Conservation (phyloP, 1,284 basidiomycete species). For the Xerocomus cyaneibrunnescens region DNA sequence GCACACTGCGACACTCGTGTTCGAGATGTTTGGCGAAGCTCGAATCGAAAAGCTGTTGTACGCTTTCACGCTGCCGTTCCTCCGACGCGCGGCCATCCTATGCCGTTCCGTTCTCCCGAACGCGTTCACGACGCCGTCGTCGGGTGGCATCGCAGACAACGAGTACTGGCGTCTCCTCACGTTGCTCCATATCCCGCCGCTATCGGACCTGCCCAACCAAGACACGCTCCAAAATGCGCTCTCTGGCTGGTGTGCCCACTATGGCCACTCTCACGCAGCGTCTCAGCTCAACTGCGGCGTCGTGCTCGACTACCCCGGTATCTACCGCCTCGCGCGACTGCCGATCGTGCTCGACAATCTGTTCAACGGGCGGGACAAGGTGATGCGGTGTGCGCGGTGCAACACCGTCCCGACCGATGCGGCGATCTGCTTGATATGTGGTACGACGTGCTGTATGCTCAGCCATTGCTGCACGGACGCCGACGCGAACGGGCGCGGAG, state of each 20-base stretch:
- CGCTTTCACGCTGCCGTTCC: slow-evolving; percentile 89
- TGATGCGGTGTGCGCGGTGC: slow-evolving; percentile 76
- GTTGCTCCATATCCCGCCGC: slow-evolving; percentile 74
- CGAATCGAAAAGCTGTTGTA: slow-evolving; percentile 87
- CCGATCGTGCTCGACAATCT: slow-evolving; percentile 84
- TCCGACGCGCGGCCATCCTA: slow-evolving; percentile 88
- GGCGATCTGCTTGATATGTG: slow-evolving; percentile 92
- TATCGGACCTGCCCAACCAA: slow-evolving; percentile 74
- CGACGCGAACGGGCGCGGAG: slow-evolving; percentile 65
- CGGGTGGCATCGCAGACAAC: slow-evolving; percentile 40
- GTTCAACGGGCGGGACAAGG: slow-evolving; percentile 66
- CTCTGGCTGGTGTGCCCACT: slow-evolving; percentile 82
- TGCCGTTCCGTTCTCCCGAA: slow-evolving; percentile 74
- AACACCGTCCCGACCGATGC: slow-evolving; percentile 80
- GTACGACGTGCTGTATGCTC: slow-evolving; percentile 86
- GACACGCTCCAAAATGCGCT: slow-evolving; percentile 81
- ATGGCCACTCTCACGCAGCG: slow-evolving; percentile 70
- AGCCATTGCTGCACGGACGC: slow-evolving; percentile 88
- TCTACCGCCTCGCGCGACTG: slow-evolving; percentile 84
- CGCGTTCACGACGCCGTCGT: slow-evolving; percentile 48
- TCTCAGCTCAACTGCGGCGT: slow-evolving; percentile 74
- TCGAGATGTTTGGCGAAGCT: slow-evolving; percentile 75
- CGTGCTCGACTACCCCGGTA: slow-evolving; percentile 77
- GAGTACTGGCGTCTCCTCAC: slow-evolving; percentile 83
- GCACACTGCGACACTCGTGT: slow-evolving; percentile 72